Conservation (phyloP, 2,329 filamentous ascomycete species). For the Pseudogymnoascus sp. region DNA sequence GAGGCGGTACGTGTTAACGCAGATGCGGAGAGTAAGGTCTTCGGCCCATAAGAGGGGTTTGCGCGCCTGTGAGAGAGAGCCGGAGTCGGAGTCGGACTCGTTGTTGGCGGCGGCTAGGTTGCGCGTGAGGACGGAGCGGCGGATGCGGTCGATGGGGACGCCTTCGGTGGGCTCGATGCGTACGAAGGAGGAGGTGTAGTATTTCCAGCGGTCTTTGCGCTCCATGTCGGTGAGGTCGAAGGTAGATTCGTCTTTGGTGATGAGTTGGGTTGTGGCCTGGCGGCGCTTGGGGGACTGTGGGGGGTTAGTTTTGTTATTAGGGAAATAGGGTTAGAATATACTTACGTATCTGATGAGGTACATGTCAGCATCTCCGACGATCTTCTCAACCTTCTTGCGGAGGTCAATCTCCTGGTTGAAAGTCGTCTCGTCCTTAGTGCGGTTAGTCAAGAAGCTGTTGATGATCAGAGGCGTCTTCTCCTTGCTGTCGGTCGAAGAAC, state of each 20-base stretch:
- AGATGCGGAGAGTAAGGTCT: conserved; percentile 63
- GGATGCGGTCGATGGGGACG: conserved; percentile 54
- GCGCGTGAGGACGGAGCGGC: conserved; percentile 60
- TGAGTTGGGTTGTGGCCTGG: conserved; percentile 63
- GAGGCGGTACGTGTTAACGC: conserved; percentile 69
- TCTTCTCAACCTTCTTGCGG: conserved; percentile 84
- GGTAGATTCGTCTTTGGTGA: conserved; percentile 61
- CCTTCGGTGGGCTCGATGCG: conserved; percentile 83
- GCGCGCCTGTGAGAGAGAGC: conserved; percentile 44
- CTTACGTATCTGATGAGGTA: conserved; percentile 88
- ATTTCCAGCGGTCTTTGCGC: conserved; percentile 76
- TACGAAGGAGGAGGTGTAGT: conserved; percentile 89
- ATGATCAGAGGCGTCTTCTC: conserved; percentile 91
- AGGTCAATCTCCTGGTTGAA: conserved; percentile 85
- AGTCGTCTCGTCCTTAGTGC: conserved; percentile 75
- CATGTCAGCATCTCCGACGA: conserved; percentile 84
- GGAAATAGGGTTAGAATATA: conserved; percentile 23
- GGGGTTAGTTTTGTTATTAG: conserved; percentile 27
- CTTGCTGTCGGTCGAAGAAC: conserved; percentile 77
- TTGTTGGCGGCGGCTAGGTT: conserved; percentile 57
- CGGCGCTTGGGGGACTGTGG: conserved; percentile 54
- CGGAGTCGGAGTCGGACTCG: conserved; percentile 54
- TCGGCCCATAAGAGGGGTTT: conserved; percentile 54
- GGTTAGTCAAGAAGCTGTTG: conserved; percentile 73
- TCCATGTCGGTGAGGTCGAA: conserved; percentile 87